These are phyloP conservation scores for Russula emetica DNA, from an alignment of 768 basidiomycete genomes.

Conservation along the genomic window DNA sequence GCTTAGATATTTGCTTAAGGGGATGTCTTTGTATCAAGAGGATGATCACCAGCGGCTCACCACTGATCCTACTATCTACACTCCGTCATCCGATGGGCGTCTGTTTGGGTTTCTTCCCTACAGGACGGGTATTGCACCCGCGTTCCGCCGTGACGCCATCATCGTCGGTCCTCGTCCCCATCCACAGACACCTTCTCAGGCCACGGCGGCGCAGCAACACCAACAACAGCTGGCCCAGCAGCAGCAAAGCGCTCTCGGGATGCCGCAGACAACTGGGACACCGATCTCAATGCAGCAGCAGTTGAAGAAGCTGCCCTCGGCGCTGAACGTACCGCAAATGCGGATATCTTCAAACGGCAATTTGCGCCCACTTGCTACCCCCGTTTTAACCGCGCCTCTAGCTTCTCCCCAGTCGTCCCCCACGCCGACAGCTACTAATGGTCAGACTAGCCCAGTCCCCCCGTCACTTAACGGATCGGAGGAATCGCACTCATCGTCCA, in stretches of 20 bases:
- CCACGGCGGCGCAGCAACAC: constrained; percentile 22
- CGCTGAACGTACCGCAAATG: constrained; percentile 50
- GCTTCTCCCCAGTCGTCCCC: constrained; percentile 23
- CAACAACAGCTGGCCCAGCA: constrained; percentile 21
- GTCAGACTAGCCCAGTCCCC: constrained; percentile 15
- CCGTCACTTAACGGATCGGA: constrained; percentile 26
- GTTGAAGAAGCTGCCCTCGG: constrained; percentile 56
- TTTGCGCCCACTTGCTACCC: constrained; percentile 46
- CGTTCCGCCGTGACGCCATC: constrained; percentile 24
- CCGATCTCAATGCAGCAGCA: constrained; percentile 58
- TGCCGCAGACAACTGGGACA: constrained; percentile 40
- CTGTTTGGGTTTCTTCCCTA: constrained; percentile 20
- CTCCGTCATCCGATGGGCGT: constrained; percentile 21
- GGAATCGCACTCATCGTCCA: constrained; percentile 24
- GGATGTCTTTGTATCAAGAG: constrained; percentile 27
- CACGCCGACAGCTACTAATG: constrained; percentile 23
- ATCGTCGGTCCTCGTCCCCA: constrained; percentile 23
- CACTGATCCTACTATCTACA: constrained; percentile 27
- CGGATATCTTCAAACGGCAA: constrained; percentile 58
- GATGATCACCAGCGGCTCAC: constrained; percentile 25
- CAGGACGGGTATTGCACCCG: constrained; percentile 23
- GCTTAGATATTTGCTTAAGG: constrained; percentile 45
- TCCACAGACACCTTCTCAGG: constrained; percentile 23
- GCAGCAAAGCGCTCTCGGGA: constrained; percentile 18
- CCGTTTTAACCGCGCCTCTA: constrained; percentile 38